Base-by-base conservation (phyloP, 352 stramenopile species). In the Paralagenidium karlingii region DNA sequence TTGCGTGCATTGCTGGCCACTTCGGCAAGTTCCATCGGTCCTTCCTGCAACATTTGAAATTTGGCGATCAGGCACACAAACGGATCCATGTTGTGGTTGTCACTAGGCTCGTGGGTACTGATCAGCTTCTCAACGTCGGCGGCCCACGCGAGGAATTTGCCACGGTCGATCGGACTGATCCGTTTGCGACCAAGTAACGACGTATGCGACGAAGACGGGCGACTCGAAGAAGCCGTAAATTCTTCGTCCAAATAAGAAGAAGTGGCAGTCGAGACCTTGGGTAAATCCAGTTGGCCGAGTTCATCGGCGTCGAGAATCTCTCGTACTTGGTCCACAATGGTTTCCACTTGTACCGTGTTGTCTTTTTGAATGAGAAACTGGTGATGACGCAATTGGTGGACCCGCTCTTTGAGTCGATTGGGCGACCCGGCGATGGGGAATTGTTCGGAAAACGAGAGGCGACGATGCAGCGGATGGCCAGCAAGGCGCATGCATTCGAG, bases 21-120 rank as follows among this genome's bases (percentile, higher is more conserved):
- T 27, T 82, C 67, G 0, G 63, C 64, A 1, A 84, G 56, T 34
- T 65, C 80, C 15, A 69, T 47, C 33, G 75, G 64, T 3, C 57
- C 58, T 12, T 82, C 67, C 27, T 82, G 67, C 1, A 84, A 50
- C 18, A 63, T 57, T 49, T 80, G 64, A 20, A 84, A 40, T 21
- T 60, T 49, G 28, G 70, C 63, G 2, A 84, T 26, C 0, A 79
- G 27, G 31, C 45, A 41, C 26, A 68, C 15, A 4, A 84, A 41
- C 8, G 70, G 65, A 19, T 84, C 70, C 12, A 53, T 44, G 7
- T 37, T 32, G 38, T 68, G 67, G 33, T 49, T 62, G 3, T 69
- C 58, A 33, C 57, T 77, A 24, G 70, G 51, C 37, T 57, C 45
- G 16, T 80, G 82, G 6, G 65, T 49, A 37, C 34, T 41, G 8